These are phyloP conservation scores for Pseudogymnoascus sp. DNA, from an alignment of 2,329 filamentous ascomycete species.

Conservation along the genomic window DNA sequence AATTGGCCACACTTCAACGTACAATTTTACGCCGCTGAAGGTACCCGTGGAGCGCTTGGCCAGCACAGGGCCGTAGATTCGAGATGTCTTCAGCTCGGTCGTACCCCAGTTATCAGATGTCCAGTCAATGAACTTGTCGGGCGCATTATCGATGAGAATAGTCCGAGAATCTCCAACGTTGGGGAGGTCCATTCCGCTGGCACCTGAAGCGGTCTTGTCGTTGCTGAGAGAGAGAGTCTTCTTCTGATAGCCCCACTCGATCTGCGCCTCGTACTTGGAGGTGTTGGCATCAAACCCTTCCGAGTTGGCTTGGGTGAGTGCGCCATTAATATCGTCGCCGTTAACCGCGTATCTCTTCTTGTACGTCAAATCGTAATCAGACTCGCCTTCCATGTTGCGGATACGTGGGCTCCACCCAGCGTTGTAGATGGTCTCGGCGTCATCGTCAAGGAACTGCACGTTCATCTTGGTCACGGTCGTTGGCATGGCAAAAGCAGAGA, in stretches of 20 bases:
- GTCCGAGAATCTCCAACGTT: slow-evolving; percentile 18
- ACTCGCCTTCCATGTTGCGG: slow-evolving; percentile 30
- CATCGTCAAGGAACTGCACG: slow-evolving; percentile 33
- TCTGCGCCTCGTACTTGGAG: slow-evolving; percentile 30
- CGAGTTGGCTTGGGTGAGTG: slow-evolving; percentile 26
- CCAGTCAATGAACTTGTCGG: slow-evolving; percentile 29
- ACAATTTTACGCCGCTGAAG: slow-evolving; percentile 27
- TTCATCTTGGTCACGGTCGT: slow-evolving; percentile 30
- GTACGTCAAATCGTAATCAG: slow-evolving; percentile 33
- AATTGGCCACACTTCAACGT: slow-evolving; percentile 31
- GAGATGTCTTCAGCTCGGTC: slow-evolving; percentile 19
- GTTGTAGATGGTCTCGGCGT: slow-evolving; percentile 28
- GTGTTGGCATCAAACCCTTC: slow-evolving; percentile 30
- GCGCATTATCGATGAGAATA: slow-evolving; percentile 25
- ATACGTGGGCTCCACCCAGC: slow-evolving; percentile 33
- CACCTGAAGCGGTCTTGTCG: slow-evolving; percentile 24
- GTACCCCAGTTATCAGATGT: slow-evolving; percentile 25
- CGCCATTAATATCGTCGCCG: slow-evolving; percentile 25
- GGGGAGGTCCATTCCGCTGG: slow-evolving; percentile 25
- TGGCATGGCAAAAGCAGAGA: slow-evolving; percentile 27
- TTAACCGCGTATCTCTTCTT: slow-evolving; percentile 32
- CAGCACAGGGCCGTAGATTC: slow-evolving; percentile 29
- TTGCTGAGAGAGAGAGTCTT: slow-evolving; percentile 33
- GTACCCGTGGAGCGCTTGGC: slow-evolving; percentile 27
- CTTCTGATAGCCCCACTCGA: slow-evolving; percentile 33